Evolutionary conservation across 2,329 filamentous ascomycete genomes (phyloP).

Genomic region (Hymenoscyphus fraxineus): DNA sequence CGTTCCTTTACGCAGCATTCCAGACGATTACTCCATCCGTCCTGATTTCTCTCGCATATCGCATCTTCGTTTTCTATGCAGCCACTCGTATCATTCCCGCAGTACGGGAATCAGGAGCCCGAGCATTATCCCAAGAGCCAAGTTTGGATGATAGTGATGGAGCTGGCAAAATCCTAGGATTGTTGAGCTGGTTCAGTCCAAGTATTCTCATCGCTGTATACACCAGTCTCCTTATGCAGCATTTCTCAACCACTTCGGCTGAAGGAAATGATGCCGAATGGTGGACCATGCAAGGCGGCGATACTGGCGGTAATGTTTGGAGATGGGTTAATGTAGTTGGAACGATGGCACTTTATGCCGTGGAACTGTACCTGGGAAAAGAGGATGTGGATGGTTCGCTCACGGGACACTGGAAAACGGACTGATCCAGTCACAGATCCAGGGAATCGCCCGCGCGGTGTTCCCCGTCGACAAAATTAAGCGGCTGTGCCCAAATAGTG

Average conservation of each 20-base stretch:
- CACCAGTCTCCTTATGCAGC: slow-evolving; percentile 90
- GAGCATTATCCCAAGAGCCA: slow-evolving; percentile 78
- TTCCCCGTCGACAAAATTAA: neutral
- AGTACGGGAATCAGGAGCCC: slow-evolving; percentile 79
- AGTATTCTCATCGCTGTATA: slow-evolving; percentile 95
- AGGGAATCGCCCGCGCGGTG: neutral
- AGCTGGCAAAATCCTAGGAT: slow-evolving; percentile 73
- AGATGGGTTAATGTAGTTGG: slow-evolving; percentile 88
- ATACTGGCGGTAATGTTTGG: slow-evolving; percentile 81
- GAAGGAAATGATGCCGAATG: slow-evolving; percentile 64
- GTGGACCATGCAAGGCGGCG: slow-evolving; percentile 83
- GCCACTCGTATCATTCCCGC: slow-evolving; percentile 94
- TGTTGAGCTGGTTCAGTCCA: slow-evolving; percentile 91
- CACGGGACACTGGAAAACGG: slow-evolving; percentile 86
- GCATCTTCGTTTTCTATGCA: slow-evolving; percentile 91
- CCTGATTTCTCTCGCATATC: slow-evolving; percentile 90
- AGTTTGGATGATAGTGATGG: slow-evolving; percentile 81
- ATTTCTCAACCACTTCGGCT: slow-evolving; percentile 73
- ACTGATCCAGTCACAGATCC: slow-evolving; percentile 51
- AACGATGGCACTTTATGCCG: slow-evolving; percentile 84
- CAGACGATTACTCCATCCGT: slow-evolving; percentile 95
- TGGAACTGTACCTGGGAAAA: slow-evolving; percentile 84
- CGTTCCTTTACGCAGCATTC: slow-evolving; percentile 84
- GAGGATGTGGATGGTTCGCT: slow-evolving; percentile 72
- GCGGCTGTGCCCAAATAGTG: neutral